Evolutionary conservation across 495 filamentous ascomycete genomes (phyloP).

Genomic region (Daldinia loculata): DNA sequence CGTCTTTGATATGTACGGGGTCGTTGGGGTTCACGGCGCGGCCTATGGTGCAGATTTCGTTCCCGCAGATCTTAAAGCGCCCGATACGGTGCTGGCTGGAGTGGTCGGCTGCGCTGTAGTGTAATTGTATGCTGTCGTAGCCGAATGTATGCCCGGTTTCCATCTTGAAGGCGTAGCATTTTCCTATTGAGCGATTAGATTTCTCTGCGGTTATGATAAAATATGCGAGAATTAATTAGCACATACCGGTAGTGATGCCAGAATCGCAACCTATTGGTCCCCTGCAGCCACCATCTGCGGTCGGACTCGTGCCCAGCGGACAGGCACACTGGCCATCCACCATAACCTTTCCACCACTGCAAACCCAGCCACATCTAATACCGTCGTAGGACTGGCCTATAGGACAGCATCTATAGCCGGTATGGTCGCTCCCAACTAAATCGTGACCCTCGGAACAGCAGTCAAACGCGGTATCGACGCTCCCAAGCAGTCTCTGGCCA

Average conservation of each 20-base stretch:
- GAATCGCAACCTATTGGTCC: slow-evolving; percentile 19
- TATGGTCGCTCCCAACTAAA: slow-evolving; percentile 4
- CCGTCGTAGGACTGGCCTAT: slow-evolving; percentile 23
- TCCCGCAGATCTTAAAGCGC: slow-evolving; percentile 24
- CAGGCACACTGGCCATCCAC: slow-evolving; percentile 21
- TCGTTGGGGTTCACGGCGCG: slow-evolving; percentile 22
- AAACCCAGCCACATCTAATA: slow-evolving; percentile 2
- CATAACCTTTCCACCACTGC: slow-evolving; percentile 16
- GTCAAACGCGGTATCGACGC: slow-evolving; percentile 20
- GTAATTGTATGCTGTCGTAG: slow-evolving; percentile 15
- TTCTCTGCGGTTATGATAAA: not conserved
- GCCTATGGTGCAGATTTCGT: slow-evolving; percentile 15
- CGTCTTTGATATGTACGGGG: slow-evolving; percentile 11
- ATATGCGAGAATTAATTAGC: not conserved
- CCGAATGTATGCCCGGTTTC: slow-evolving; percentile 27
- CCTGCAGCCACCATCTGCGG: slow-evolving; percentile 11
- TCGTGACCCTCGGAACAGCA: slow-evolving; percentile 18
- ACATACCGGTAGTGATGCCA: slow-evolving; percentile 23
- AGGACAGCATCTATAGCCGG: slow-evolving; percentile 19
- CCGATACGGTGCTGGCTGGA: slow-evolving; percentile 19
- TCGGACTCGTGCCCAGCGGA: slow-evolving; percentile 2
- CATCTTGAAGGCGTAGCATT: slow-evolving; percentile 20
- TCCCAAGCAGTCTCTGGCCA: slow-evolving; percentile 17
- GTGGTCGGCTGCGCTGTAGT: slow-evolving; percentile 27
- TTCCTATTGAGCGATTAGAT: slow-evolving; percentile 8